Evolutionary conservation across 1,284 basidiomycete species (phyloP).

Genomic region (Ceraceosorus guamensis): DNA sequence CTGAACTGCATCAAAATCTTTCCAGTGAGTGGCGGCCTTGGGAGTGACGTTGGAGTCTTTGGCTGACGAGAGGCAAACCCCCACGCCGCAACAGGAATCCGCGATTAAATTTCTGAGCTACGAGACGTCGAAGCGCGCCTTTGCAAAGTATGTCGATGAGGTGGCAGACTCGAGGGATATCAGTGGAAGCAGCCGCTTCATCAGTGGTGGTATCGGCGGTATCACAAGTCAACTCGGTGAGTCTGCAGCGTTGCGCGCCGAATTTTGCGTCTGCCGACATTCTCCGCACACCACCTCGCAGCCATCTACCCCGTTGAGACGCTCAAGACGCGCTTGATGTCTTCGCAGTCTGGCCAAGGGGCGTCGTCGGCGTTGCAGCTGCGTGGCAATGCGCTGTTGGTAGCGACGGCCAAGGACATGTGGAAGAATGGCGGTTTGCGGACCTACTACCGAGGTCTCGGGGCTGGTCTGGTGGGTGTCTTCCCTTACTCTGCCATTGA

Average conservation of each 20-base stretch:
- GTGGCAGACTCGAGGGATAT: slow-evolving; percentile 85
- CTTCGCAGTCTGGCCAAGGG: slow-evolving; percentile 56
- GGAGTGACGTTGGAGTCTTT: slow-evolving; percentile 17
- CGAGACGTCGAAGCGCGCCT: slow-evolving; percentile 89
- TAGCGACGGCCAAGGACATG: slow-evolving; percentile 62
- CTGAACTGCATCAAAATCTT: slow-evolving; percentile 80
- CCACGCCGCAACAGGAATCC: slow-evolving; percentile 66
- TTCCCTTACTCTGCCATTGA: slow-evolving; percentile 51
- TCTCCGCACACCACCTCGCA: too few relatives aligned
- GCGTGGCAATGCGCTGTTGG: slow-evolving; percentile 59
- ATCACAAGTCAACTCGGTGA: slow-evolving; percentile 77
- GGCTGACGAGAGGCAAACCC: not conserved
- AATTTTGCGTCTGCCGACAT: not conserved
- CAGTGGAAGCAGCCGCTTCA: slow-evolving; percentile 81
- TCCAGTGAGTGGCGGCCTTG: too few relatives aligned
- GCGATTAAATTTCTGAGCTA: slow-evolving; percentile 98
- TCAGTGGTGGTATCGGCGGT: slow-evolving; percentile 91
- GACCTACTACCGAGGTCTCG: slow-evolving; percentile 84
- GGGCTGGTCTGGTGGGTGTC: slow-evolving; percentile 54
- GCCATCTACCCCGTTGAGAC: slow-evolving; percentile 48
- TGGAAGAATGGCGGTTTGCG: slow-evolving; percentile 68
- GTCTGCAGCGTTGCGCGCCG: not conserved
- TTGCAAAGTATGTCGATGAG: slow-evolving; percentile 82
- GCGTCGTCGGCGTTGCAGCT: slow-evolving; percentile 51
- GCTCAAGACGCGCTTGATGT: slow-evolving; percentile 57